Evolutionary conservation across 2,329 filamentous ascomycete species (phyloP).

Genomic region (Arthrinium phaeospermum): DNA sequence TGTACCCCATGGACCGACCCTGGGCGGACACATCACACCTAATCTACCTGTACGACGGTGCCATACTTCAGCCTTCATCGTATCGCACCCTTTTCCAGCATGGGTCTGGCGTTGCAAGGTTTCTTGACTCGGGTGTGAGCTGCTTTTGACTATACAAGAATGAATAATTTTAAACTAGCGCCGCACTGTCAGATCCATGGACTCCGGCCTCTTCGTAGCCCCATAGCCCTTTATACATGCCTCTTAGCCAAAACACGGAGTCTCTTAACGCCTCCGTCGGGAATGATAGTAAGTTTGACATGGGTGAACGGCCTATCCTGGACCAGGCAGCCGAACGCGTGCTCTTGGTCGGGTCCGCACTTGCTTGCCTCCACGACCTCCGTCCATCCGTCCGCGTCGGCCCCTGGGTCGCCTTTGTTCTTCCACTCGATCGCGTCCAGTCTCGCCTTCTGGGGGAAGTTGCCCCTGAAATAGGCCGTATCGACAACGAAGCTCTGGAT

Average conservation of each 20-base stretch:
- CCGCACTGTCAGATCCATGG: background rate
- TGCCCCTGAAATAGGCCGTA: conserved; percentile 83
- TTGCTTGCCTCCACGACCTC: conserved; percentile 71
- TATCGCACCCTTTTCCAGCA: background rate
- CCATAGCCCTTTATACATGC: background rate
- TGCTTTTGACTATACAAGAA: background rate
- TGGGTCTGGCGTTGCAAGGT: background rate
- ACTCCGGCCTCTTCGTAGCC: background rate
- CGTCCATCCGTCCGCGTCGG: conserved; percentile 66
- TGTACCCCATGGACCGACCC: background rate
- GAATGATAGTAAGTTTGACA: conserved; percentile 80
- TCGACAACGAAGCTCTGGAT: conserved; percentile 75
- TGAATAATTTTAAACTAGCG: background rate
- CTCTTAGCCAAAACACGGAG: conserved; percentile 74
- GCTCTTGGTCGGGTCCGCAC: conserved; percentile 75
- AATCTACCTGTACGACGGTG: background rate
- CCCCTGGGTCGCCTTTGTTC: conserved; percentile 57
- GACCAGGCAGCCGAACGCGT: conserved; percentile 64
- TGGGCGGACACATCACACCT: background rate
- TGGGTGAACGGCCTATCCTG: conserved; percentile 72
- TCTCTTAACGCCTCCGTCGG: conserved; percentile 90
- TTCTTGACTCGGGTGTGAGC: background rate
- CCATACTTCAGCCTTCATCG: background rate
- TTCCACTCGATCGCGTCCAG: conserved; percentile 67
- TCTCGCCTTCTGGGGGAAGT: conserved; percentile 79